These are phyloP conservation scores for Perilla frutescens DNA, from an alignment of 257 asterid species.

Conservation along the genomic window DNA sequence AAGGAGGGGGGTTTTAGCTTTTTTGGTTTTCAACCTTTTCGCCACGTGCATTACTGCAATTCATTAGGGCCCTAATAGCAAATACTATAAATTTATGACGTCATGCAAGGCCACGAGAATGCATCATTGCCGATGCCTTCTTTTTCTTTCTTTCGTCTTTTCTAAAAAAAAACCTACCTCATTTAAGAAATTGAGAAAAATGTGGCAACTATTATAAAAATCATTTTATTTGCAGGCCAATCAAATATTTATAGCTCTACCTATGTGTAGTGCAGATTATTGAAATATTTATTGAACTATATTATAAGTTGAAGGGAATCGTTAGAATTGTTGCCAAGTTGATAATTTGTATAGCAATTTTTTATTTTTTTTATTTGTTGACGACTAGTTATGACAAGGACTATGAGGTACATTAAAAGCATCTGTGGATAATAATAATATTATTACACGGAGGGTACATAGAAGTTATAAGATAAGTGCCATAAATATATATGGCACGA, in stretches of 20 bases:
- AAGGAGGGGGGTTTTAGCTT: conserved; percentile 6
- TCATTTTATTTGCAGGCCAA: background rate
- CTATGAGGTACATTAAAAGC: conserved; percentile 10
- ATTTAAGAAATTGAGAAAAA: conserved; percentile 6
- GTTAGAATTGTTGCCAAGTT: conserved; percentile 24
- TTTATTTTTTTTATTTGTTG: conserved; percentile 3
- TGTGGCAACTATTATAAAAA: background rate
- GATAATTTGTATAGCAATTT: background rate
- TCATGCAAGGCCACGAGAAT: conserved; percentile 32
- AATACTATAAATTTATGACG: conserved; percentile 36
- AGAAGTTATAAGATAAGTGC: background rate
- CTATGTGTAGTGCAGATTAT: conserved; percentile 21
- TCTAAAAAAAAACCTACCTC: background rate
- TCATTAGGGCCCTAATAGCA: conserved; percentile 17
- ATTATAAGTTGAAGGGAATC: background rate
- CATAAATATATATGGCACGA: background rate
- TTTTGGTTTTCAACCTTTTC: conserved; percentile 7
- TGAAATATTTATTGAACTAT: conserved; percentile 28
- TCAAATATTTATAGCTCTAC: conserved; percentile 6
- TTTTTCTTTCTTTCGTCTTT: background rate
- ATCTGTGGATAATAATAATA: background rate
- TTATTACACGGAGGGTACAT: conserved; percentile 5
- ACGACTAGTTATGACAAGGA: conserved; percentile 22
- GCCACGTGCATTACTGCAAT: conserved; percentile 29
- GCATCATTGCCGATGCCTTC: conserved; percentile 34